Base-by-base conservation (phyloP, 495 filamentous ascomycete species). In the Trichoderma orchidacearum region DNA sequence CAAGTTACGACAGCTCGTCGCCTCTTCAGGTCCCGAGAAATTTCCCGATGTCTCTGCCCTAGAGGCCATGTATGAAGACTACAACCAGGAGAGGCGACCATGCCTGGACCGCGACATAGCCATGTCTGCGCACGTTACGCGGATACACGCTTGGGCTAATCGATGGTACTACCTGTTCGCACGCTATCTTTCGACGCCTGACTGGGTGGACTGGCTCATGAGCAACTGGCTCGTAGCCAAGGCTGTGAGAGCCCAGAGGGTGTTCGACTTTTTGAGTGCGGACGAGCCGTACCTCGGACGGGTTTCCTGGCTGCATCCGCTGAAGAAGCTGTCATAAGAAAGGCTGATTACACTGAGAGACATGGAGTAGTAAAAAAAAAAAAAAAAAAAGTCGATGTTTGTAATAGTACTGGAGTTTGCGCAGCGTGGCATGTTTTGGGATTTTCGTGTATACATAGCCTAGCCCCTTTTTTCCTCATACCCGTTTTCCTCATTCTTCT, bases 221-320 rank as follows among this genome's bases (percentile, higher is more conserved):
- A 36, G 3, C 18, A 21, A 34, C 3, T 36, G 21, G 30, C 13
- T 34, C 4, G 18, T 11, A 6, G 17, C 31, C 2, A 28, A 28
- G 31, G 17, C 23, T 12, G 1, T 5, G 1, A 55, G 53, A n/a
- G n/a, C n/a, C n/a, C 17, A 25, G 11, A 34, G 31, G 4, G 53
- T 31, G 13, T 35, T 55, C 7, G n/a, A 55, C 31, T 55, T 55
- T 35, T 23, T 55, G n/a, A 31, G 30, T 7, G 53, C 30, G 8
- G 29, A 35, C 6, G 53, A 55, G 31, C 53, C 53, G 5, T 55
- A 36, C 30, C 11, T 17, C 3, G 31, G 31, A 17, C 15, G 29
- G 55, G 62, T n/a, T 53, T 31, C 29, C 60, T 66, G 32, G 64
- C 57, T 15, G 66, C 58, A 56, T 53, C 60, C 18, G 6, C n/a